Evolutionary conservation across 2,329 filamentous ascomycete species (phyloP), one percentile per base, ranked within the genome.

Genomic region (Chalaropsis ovoidea): DNA sequence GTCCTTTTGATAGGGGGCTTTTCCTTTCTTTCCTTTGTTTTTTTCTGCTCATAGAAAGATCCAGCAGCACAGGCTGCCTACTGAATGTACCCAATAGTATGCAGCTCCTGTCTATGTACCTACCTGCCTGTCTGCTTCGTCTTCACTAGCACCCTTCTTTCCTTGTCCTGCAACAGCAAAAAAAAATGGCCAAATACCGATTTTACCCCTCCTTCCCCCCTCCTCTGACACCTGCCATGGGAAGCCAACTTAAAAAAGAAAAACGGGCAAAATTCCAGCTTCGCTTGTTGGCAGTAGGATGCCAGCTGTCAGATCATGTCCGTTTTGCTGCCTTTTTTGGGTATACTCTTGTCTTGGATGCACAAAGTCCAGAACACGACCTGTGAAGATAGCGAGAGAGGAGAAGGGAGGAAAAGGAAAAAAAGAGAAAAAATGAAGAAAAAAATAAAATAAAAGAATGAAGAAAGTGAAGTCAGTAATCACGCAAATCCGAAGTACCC

Each of bases 291-390:
- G 7, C 47, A 52, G 47, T 4, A 24, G 19, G 47, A 24, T 52
- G 47, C 47, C 47, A 52, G 47, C 47, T 52, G 47, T 52, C 47
- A 52, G n/a, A 52, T 52, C 47, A 52, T 49, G 45, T 10, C 22
- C 45, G n/a, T 49, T 22, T 49, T 7, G 17, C 5, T 49, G 22
- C 2, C 22, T 8, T 22, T 10, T 49, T 24, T 49, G 19, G 7
- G 11, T 52, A 5, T 52, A 24, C 19, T 3, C 3, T 52, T 52
- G 47, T 52, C 47, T 52, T 24, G 22, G 8, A 19, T 52, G 47
- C 19, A 19, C 8, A 24, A 24, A 15, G 19, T 27, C 19, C 2
- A 24, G 47, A 52, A 52, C 47, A 52, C 5, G n/a, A 52, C 8
- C 35, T 39, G 4, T 39, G 35, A 39, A 39, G 35, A 39, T 10